Evolutionary conservation across 1,284 basidiomycete genomes (phyloP).

Genomic region (Leccinum pachyderme): DNA sequence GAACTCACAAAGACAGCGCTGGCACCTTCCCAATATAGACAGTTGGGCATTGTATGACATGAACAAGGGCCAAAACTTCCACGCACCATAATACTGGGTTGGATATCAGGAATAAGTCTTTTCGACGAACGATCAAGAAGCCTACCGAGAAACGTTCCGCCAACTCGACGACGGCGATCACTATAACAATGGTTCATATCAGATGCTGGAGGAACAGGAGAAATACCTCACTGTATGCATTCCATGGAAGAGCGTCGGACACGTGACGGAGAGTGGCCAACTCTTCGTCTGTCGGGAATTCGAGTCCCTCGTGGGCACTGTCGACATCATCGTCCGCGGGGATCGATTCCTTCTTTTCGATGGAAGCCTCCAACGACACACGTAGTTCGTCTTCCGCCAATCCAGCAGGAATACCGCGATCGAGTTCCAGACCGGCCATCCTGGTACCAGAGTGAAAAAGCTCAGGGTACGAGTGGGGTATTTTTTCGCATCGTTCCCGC

Average conservation of each 20-base stretch:
- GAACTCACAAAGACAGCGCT: conserved; percentile 60
- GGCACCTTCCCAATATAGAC: conserved; percentile 51
- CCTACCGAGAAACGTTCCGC: conserved; percentile 75
- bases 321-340: conserved; percentile 31
- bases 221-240: conserved; percentile 53
- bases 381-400: conserved; percentile 5
- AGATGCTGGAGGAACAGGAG: conserved; percentile 7
- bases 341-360: conserved; percentile 17
- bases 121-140: background rate
- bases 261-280: conserved; percentile 57
- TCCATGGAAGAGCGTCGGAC: conserved; percentile 63
- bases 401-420: conserved; percentile 5
- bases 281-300: conserved; percentile 73
- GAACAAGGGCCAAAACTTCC: background rate
- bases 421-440: conserved; percentile 13
- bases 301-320: conserved; percentile 53
- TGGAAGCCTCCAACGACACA: conserved; percentile 3
- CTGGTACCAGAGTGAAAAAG: background rate
- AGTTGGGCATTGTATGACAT: conserved; percentile 1
- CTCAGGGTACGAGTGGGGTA: background rate
- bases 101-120: background rate
- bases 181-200: conserved; percentile 32
- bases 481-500: background rate
- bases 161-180: conserved; percentile 69
- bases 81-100: conserved; percentile 39